Conservation (phyloP, 2,329 filamentous ascomycete species). For the Cercospora beticola region DNA sequence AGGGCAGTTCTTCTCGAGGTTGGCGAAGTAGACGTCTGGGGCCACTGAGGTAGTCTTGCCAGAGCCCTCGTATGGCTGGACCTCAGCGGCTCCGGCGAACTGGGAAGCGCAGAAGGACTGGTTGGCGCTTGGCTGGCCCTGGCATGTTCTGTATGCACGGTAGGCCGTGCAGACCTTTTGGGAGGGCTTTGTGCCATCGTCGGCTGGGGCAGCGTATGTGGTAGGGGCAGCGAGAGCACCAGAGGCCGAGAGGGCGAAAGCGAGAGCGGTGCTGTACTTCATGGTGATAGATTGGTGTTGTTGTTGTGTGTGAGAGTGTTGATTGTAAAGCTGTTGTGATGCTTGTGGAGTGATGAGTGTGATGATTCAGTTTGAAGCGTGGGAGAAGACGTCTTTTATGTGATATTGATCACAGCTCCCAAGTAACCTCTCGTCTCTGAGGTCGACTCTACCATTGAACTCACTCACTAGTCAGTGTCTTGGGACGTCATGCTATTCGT, state of each 20-base stretch:
- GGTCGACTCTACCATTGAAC: neutral
- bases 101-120: neutral
- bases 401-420: neutral
- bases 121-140: neutral
- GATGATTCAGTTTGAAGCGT: neutral
- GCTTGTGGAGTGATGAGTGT: neutral
- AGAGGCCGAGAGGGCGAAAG: conserved; percentile 15
- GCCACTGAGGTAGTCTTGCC: neutral
- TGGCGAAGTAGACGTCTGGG: neutral
- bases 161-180: neutral
- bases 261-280: conserved; percentile 21
- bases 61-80: neutral
- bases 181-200: conserved; percentile 1
- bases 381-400: neutral
- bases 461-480: neutral
- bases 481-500: conserved; percentile 6
- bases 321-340: neutral
- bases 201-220: neutral
- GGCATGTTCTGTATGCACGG: neutral
- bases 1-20: neutral
- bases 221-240: conserved; percentile 17
- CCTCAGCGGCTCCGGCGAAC: neutral
- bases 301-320: neutral
- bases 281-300: conserved; percentile 10
- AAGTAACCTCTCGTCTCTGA: neutral